These are phyloP conservation scores for Penicillium expansum DNA, from an alignment of 2,329 filamentous ascomycete genomes.

Conservation along the genomic window DNA sequence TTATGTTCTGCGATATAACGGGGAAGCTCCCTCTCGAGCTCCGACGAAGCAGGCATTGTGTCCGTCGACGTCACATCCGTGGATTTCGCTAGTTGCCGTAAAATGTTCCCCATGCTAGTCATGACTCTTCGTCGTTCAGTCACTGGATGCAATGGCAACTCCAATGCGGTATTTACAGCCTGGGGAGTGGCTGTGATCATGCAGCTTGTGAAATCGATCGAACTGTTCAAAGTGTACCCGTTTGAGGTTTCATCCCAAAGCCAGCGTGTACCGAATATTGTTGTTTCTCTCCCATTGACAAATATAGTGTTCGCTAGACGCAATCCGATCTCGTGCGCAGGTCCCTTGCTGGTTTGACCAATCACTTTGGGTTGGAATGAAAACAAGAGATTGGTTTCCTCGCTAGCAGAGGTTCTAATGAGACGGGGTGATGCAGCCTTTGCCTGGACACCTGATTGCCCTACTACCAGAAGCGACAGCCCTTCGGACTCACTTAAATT, in stretches of 20 bases:
- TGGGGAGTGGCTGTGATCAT: conserved; percentile 22
- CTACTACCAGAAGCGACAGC: conserved; percentile 34
- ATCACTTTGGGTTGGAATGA: conserved; percentile 18
- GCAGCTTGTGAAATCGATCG: conserved; percentile 34
- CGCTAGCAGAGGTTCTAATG: conserved; percentile 28
- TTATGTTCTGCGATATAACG: conserved; percentile 40
- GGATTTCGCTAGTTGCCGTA: conserved; percentile 41
- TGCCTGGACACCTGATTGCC: conserved; percentile 27
- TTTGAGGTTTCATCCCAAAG: conserved; percentile 20
- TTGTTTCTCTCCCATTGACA: conserved; percentile 42
- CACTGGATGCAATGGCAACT: conserved; percentile 38
- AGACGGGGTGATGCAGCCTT: conserved; percentile 30
- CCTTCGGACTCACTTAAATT: conserved; percentile 31
- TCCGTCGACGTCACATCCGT: conserved; percentile 25
- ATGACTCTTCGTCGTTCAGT: conserved; percentile 38
- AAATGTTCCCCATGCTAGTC: conserved; percentile 45
- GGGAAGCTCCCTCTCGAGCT: conserved; percentile 43
- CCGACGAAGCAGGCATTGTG: conserved; percentile 41
- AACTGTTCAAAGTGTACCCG: conserved; percentile 26
- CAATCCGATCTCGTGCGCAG: conserved; percentile 36
- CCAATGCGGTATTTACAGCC: conserved; percentile 20
- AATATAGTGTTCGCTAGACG: conserved; percentile 45
- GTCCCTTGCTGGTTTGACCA: background rate
- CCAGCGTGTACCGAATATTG: conserved; percentile 40
- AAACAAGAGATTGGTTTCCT: conserved; percentile 36